These are phyloP conservation scores for Pisolithus marmoratus DNA, from an alignment of 768 basidiomycete genomes.

Conservation along the genomic window DNA sequence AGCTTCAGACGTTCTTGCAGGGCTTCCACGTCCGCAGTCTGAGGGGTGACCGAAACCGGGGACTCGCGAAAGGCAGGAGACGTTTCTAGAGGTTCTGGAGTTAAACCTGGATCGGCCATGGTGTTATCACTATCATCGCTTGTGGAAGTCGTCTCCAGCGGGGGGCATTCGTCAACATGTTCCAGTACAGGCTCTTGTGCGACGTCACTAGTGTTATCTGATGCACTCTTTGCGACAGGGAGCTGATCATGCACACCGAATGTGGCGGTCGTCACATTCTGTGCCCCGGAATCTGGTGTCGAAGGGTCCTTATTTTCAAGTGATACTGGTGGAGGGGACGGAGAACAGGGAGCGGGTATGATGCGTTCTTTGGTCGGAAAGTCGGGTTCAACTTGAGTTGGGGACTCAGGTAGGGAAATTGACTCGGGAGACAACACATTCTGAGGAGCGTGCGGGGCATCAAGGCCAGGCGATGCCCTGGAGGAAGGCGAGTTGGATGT, in stretches of 20 bases:
- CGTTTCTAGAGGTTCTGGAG: background rate
- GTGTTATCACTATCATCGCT: background rate
- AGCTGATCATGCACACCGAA: too few relatives aligned
- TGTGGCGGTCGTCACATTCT: too few relatives aligned
- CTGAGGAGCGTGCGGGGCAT: constrained; percentile 17
- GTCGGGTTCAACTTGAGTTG: constrained; percentile 11
- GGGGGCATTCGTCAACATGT: background rate
- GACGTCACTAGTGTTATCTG: background rate
- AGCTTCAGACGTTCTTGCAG: constrained; percentile 62
- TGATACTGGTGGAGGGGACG: background rate
- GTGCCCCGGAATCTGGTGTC: too few relatives aligned
- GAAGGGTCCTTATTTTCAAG: background rate
- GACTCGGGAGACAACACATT: constrained; percentile 39
- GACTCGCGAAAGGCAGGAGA: background rate
- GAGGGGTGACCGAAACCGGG: background rate
- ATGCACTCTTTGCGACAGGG: background rate
- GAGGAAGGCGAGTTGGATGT: constrained; percentile 36
- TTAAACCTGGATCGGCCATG: background rate
- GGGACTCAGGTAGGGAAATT: constrained; percentile 40
- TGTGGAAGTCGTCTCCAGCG: background rate
- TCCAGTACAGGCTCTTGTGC: background rate
- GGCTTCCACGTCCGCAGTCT: constrained; percentile 41
- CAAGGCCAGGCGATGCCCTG: constrained; percentile 37
- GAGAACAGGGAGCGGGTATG: background rate
- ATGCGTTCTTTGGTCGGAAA: background rate